Evolutionary conservation across 352 stramenopile genomes (phyloP), one percentile per base, ranked within the genome.

Genomic region (Phytophthora tentaculata): DNA sequence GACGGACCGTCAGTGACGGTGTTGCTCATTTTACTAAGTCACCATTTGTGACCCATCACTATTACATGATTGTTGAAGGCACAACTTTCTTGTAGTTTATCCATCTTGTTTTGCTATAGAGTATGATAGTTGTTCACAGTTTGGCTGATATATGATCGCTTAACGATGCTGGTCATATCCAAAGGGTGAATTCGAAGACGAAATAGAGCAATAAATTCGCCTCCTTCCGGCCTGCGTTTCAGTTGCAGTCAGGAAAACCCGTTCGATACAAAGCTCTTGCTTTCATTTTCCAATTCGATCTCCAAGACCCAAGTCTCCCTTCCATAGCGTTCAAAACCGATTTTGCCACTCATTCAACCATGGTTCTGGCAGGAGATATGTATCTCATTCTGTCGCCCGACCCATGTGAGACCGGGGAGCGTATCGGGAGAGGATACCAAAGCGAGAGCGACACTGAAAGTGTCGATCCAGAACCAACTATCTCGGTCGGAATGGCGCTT

Each of bases 401-500:
- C 24, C 67, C 61, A n/a, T 74, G 56, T 29, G 61, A 67, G 22
- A 60, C 61, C 2, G 67, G 49, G 1, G 56, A 67, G 47, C 56
- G 62, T 26, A 56, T 7, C 22, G 41, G 49, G 20, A 22, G 20
- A 8, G 64, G 28, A 19, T 67, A 60, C 19, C 47, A 44, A 32
- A 61, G 39, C 47, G 67, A 71, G 16, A 47, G 13, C 16, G 50
- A 71, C 13, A 50, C 48, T 13, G 50, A 54, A 16, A 37, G n/a
- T 8, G 16, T 29, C n/a, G 32, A 61, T 41, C 54, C 35, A n/a
- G 35, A 45, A 5, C 14, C 61, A 2, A 62, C 20, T 5, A 69
- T 78, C 7, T 67, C 62, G 1, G 16, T 74, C 3, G 20, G 28
- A 0, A 79, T 80, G 49, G 82, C 76, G 8, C 50, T 79, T 5